Base-by-base conservation (phyloP, 2,329 filamentous ascomycete genomes). In the Pseudogymnoascus sp. region DNA sequence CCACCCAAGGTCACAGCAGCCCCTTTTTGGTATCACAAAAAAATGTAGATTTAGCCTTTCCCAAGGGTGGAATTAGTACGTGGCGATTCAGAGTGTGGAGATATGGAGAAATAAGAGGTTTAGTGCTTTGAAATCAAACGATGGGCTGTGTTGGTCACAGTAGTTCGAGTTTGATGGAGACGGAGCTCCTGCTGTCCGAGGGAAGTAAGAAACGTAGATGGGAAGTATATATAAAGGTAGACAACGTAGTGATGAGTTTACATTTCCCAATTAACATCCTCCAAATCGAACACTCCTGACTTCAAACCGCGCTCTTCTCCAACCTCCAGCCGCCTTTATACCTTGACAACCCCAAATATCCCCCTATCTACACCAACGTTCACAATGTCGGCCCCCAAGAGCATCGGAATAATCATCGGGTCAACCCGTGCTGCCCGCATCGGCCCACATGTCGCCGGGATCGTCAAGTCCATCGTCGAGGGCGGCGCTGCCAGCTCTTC, bases 391-490 rank as follows among this genome's bases (percentile, higher is more conserved):
- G 25, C 7, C 49, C 1, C n/a, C n/a, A 55, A 55, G n/a, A 55
- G 49, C 9, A 55, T 55, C 37, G 76, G 75, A 60, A 59, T 78
- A 66, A 72, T 78, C 52, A 74, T 71, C 38, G 71, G 71, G 67
- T 76, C 73, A 67, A 73, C 73, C 31, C 74, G 75, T 14, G 67
- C 67, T 1, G 67, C 68, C 2, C 71, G 76, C 18, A 66, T 75
- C 21, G 75, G 76, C 4, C 71, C 71, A 1, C 68, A 68, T 23
- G 70, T 78, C 11, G 71, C 74, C 5, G 67, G 65, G n/a, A 66
- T 75, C 59, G 72, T 78, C 59, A 66, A 68, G 35, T 65, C 67
- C 14, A 61, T 67, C 37, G 62, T 77, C 18, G 65, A 72, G 60
- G 65, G 35, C 69, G 21, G 28, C 64, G 66, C 7, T 64, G 70